Conservation (phyloP, 2,329 filamentous ascomycete genomes). For the Meredithiella fracta region DNA sequence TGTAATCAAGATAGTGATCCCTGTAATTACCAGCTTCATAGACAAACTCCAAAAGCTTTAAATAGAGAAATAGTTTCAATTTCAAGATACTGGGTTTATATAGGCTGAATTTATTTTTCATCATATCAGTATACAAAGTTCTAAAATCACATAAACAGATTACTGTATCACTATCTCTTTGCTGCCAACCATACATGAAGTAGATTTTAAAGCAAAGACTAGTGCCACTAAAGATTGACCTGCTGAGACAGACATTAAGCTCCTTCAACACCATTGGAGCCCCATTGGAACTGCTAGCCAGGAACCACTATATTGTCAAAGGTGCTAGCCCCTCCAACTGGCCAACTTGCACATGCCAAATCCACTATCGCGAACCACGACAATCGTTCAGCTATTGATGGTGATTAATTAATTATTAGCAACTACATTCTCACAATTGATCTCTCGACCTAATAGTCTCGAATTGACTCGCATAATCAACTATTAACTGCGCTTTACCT, state of each 20-base stretch:
- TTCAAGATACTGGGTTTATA: too few species aligned
- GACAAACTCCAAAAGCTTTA: too few species aligned
- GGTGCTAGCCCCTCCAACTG: not conserved
- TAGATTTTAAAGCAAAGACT: not conserved
- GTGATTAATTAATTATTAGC: too few species aligned
- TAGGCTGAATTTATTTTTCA: too few species aligned
- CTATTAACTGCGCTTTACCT: not conserved
- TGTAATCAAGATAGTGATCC: too few species aligned
- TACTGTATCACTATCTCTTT: too few species aligned
- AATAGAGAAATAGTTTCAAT: too few species aligned
- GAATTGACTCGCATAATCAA: not conserved
- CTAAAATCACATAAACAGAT: too few species aligned
- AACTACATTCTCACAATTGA: too few species aligned
- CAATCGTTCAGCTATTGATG: too few species aligned
- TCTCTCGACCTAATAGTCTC: not conserved
- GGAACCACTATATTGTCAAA: not conserved
- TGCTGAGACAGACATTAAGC: not conserved
- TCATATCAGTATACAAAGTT: too few species aligned
- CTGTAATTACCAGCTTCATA: too few species aligned
- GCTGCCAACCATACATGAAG: not conserved
- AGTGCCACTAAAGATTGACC: not conserved
- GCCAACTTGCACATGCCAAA: conserved; percentile 13
- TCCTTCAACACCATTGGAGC: not conserved
- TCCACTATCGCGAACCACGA: not conserved
- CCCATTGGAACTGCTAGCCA: not conserved